Base-by-base conservation (phyloP, 2,329 filamentous ascomycete species). In the Fusarium mexicanum region DNA sequence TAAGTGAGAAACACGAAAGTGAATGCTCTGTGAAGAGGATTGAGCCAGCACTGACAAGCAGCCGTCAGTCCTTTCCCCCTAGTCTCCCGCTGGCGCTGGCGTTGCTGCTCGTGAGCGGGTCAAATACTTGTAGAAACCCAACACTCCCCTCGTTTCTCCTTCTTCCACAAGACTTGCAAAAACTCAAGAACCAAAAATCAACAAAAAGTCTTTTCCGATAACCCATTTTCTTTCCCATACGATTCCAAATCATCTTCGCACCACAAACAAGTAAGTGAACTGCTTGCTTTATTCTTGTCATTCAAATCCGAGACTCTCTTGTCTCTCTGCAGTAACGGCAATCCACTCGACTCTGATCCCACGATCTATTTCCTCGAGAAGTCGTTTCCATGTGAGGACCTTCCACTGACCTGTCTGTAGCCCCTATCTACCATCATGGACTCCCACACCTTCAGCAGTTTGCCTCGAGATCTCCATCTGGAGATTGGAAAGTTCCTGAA, bases 11-110 rank as follows among this genome's bases (percentile, higher is more conserved):
- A 6, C 7, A 12, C 2, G 10, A 17, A 29, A 29, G 10, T 29
- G 20, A 8, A 29, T 9, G 14, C 2, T 22, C 2, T 2, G 24
- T 8, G 2, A 29, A 40, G 20, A 18, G 12, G 11, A n/a, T 5
- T 18, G 20, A 40, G 35, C 51, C 24, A 7, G 51, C 51, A 54
- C 18, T 54, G 35, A 13, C 35, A 13, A 22, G 24, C 20, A 54
- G 24, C 20, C 18, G 24, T 20, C 17, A 29, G 18, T 26, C 24
- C 18, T 38, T 10, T 10, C 20, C 24, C 24, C 35, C 9, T 40
- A 20, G 48, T 6, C 31, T 51, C 35, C 24, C 5, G 6, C 35
- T 35, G n/a, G 14, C 24, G 35, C n/a, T 26, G 9, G 13, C 50
- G n/a, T 20, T 54, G 35, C 51, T 29, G 35, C 14, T 38, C 14